A percentile compares a stretch with the other conserved stretches of the same genome.
Evolutionary conservation across 2,329 filamentous ascomycete genomes (phyloP).

Genomic region (Coleophoma cylindrospora): DNA sequence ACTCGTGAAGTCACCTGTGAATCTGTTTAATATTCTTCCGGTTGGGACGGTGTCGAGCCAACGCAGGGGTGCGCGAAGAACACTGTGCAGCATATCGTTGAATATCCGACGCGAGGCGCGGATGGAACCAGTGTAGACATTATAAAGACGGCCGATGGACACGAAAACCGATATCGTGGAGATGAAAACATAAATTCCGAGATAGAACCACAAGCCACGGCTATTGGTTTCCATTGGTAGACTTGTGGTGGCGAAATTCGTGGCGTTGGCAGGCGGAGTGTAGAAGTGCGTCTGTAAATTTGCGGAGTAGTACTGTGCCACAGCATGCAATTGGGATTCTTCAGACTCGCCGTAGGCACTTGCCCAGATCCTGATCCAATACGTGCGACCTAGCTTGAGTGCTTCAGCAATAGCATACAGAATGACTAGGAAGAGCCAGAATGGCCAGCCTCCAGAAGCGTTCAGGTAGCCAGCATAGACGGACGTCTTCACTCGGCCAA

Average conservation of each 20-base stretch:
- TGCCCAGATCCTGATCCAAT: constrained; percentile 61
- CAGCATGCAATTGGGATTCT: constrained; percentile 3
- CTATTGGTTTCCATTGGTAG: neutral
- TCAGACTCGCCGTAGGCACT: constrained; percentile 29
- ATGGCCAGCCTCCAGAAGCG: constrained; percentile 55
- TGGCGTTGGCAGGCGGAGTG: neutral
- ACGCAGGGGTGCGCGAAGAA: constrained; percentile 65
- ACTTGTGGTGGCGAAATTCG: neutral
- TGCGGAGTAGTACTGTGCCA: neutral
- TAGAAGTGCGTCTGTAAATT: constrained; percentile 30
- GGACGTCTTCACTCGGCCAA: constrained; percentile 58
- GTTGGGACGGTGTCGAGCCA: constrained; percentile 76
- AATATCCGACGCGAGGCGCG: constrained; percentile 63
- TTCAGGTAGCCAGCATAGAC: constrained; percentile 65
- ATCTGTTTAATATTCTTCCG: constrained; percentile 70
- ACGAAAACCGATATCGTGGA: constrained; percentile 50
- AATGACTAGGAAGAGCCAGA: constrained; percentile 49
- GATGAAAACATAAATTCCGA: constrained; percentile 62
- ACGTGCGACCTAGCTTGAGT: constrained; percentile 39
- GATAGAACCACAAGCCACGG: constrained; percentile 44
- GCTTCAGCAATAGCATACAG: constrained; percentile 39
- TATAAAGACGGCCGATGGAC: constrained; percentile 43
- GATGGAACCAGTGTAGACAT: constrained; percentile 58
- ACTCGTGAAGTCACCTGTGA: constrained; percentile 69
- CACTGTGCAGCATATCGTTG: constrained; percentile 54